phyloP scores from a whole-genome alignment of 2,329 filamentous ascomycete species.

The Periconia sp. region DNA sequence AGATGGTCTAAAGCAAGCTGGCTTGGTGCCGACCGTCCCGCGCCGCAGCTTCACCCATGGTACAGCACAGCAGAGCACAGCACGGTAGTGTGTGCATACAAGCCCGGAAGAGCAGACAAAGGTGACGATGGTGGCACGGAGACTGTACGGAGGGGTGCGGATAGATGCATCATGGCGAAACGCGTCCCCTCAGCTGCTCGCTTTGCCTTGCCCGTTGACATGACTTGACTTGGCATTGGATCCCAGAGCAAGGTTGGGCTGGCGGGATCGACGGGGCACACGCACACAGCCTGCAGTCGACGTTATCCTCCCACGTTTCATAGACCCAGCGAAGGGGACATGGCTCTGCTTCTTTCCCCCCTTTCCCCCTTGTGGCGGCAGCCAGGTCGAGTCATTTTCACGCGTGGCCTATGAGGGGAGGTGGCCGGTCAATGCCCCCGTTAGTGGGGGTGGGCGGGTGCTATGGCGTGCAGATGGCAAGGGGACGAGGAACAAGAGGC shows the following conservation, averaged over 20 bases:
- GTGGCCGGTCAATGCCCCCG: neutral
- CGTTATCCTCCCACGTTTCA: neutral
- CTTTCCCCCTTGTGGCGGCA: neutral
- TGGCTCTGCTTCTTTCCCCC: neutral
- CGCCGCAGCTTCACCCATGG: neutral
- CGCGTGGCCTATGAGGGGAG: neutral
- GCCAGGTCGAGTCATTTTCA: too few relatives aligned
- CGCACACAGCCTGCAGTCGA: neutral
- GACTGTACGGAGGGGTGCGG: conserved; percentile 32
- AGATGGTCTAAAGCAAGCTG: conserved; percentile 8
- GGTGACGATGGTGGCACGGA: conserved; percentile 26
- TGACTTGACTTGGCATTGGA: conserved; percentile 13
- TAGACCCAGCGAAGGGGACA: neutral
- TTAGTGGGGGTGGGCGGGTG: neutral
- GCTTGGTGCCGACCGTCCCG: conserved; percentile 34
- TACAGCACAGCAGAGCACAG: neutral
- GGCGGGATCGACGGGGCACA: conserved; percentile 20
- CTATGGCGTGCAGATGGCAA: neutral
- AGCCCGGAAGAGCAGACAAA: neutral
- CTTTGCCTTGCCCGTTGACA: conserved; percentile 7
- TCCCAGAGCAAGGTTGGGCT: conserved; percentile 14
- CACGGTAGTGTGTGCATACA: neutral
- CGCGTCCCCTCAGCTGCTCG: conserved; percentile 17
- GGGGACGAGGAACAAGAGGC: neutral
- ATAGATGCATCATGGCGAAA: conserved; percentile 30